phyloP scores from a whole-genome alignment of 768 basidiomycete species.

The Boletus edulis region DNA sequence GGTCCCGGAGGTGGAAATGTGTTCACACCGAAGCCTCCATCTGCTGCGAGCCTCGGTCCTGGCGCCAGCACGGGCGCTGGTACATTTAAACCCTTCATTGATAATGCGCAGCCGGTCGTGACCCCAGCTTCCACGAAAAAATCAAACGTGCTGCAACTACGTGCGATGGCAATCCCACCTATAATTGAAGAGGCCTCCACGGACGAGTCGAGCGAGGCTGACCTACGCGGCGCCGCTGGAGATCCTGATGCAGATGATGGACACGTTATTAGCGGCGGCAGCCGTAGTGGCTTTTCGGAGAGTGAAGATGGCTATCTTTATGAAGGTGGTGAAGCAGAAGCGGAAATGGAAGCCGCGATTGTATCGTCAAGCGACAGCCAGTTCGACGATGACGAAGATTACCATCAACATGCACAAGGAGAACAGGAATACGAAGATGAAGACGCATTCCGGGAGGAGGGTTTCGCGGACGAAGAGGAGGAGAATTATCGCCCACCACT shows the following conservation, averaged over 20 bases:
- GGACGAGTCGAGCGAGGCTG: conserved; percentile 33
- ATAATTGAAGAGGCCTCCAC: conserved; percentile 29
- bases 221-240: conserved; percentile 13
- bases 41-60: conserved; percentile 5
- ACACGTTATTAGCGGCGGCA: conserved; percentile 22
- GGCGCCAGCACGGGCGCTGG: conserved; percentile 3
- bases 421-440: conserved; percentile 20
- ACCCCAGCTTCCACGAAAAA: conserved; percentile 22
- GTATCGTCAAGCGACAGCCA: conserved; percentile 33
- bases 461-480: conserved; percentile 30
- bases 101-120: conserved; percentile 15
- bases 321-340: conserved; percentile 27
- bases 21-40: conserved; percentile 46
- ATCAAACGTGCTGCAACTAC: conserved; percentile 19
- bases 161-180: conserved; percentile 13
- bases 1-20: conserved; percentile 22
- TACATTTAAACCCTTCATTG: conserved; percentile 40
- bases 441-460: conserved; percentile 29
- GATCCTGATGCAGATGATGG: conserved; percentile 28
- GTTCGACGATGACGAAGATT: conserved; percentile 30
- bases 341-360: conserved; percentile 25
- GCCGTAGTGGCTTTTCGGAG: conserved; percentile 30
- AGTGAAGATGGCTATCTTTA: conserved; percentile 36
- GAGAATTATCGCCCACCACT: conserved; percentile 43
- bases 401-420: conserved; percentile 9